Conservation (phyloP, 2,329 filamentous ascomycete genomes). For the Xylariaceae sp. region DNA sequence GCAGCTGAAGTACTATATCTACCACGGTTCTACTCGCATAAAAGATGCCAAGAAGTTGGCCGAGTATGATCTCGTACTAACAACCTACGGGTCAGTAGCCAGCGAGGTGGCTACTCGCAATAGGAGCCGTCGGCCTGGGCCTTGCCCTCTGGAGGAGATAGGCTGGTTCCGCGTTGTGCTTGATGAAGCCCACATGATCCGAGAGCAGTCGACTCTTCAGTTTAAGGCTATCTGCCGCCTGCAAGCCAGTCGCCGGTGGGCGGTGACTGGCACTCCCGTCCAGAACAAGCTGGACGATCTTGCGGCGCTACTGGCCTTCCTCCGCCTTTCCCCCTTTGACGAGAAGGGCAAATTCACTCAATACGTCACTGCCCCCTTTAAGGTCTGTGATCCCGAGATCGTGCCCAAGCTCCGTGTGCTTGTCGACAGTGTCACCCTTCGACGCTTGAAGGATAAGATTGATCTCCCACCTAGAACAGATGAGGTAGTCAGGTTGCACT, state of each 20-base stretch:
- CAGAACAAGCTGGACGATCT: conserved; percentile 91
- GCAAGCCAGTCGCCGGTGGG: conserved; percentile 79
- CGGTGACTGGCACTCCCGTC: conserved; percentile 92
- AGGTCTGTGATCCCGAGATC: conserved; percentile 74
- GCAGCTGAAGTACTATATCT: conserved; percentile 67
- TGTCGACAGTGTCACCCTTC: conserved; percentile 88
- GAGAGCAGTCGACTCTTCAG: conserved; percentile 72
- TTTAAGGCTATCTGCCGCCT: conserved; percentile 80
- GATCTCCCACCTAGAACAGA: conserved; percentile 70
- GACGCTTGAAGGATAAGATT: conserved; percentile 86
- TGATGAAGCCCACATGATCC: conserved; percentile 92
- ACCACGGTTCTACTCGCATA: conserved; percentile 73
- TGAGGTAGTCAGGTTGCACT: conserved; percentile 64
- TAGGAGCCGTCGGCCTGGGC: conserved; percentile 47
- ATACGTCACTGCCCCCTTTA: conserved; percentile 79
- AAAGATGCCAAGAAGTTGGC: conserved; percentile 62
- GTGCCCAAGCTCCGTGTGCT: conserved; percentile 79
- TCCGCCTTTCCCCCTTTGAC: conserved; percentile 79
- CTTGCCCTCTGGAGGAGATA: conserved; percentile 64
- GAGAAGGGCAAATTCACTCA: conserved; percentile 67
- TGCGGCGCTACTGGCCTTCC: conserved; percentile 76
- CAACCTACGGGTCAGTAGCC: conserved; percentile 83
- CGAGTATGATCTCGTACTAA: conserved; percentile 76
- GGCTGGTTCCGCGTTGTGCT: conserved; percentile 92
- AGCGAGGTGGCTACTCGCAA: conserved; percentile 64